Percentiles rank a stretch among this genome's conserved stretches.
phyloP scores from a whole-genome alignment of 129 eudicot genomes.

The Gnaphalium uliginosum region DNA sequence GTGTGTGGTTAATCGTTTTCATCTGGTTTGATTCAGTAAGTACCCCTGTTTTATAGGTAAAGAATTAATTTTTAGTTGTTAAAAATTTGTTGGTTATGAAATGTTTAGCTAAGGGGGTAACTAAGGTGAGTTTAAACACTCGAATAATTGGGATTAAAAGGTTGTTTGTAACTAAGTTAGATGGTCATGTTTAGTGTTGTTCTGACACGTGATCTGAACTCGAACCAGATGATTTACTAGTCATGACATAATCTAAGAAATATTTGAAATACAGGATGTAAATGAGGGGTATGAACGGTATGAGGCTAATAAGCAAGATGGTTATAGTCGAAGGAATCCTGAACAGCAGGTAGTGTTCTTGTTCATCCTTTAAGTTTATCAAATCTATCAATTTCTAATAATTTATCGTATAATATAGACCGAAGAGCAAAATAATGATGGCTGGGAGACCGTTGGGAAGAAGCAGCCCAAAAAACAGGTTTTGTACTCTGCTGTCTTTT shows the following conservation, averaged over 20 bases:
- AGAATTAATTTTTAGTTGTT: too few species aligned
- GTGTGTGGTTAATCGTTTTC: too few species aligned
- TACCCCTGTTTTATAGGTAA: too few species aligned
- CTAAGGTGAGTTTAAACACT: too few species aligned
- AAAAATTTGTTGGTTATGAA: too few species aligned
- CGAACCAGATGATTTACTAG: not conserved
- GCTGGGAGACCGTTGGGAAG: conserved; percentile 88
- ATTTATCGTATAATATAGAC: conserved; percentile 35
- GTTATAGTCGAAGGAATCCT: conserved; percentile 31
- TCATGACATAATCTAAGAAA: not conserved
- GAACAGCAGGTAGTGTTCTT: conserved; percentile 34
- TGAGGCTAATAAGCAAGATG: conserved; percentile 38
- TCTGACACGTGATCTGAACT: not conserved
- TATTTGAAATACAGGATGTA: conserved; percentile 31
- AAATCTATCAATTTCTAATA: not conserved
- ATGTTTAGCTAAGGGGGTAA: too few species aligned
- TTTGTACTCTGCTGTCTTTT: not conserved
- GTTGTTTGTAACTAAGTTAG: not conserved
- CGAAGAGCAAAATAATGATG: conserved; percentile 51
- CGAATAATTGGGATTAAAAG: too few species aligned
- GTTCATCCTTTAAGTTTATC: not conserved
- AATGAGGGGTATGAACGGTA: conserved; percentile 44
- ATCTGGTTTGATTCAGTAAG: too few species aligned
- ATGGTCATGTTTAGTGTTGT: not conserved
- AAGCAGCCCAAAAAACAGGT: conserved; percentile 75